Percentiles rank a stretch among this genome's conserved stretches.
Conservation (phyloP, 208 protist genomes). For the Vickermania ingenoplastis region DNA sequence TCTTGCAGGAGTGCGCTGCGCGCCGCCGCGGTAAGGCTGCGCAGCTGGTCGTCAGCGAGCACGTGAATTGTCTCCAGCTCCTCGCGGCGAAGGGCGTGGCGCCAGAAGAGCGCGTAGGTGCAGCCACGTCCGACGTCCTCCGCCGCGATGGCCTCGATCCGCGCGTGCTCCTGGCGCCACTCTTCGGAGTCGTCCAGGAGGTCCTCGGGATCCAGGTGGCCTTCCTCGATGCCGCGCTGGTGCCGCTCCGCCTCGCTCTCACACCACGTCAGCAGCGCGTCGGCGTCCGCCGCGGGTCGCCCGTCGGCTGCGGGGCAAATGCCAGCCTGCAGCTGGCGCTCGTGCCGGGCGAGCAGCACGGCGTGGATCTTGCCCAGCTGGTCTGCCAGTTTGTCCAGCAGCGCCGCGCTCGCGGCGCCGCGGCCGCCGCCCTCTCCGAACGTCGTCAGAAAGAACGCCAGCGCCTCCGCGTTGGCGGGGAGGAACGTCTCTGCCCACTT, state of each 20-base stretch:
- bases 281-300: slow-evolving; percentile 9
- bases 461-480: slow-evolving; percentile 31
- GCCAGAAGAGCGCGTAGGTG: slow-evolving; percentile 63
- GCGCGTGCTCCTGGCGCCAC: slow-evolving; percentile 60
- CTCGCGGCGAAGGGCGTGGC: slow-evolving; percentile 62
- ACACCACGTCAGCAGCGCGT: slow-evolving; percentile 34
- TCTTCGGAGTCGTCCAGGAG: slow-evolving; percentile 43
- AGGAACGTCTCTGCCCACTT: slow-evolving; percentile 75
- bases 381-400: not conserved
- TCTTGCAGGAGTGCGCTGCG: slow-evolving; percentile 41
- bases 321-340: slow-evolving; percentile 29
- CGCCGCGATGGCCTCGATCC: slow-evolving; percentile 33
- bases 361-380: slow-evolving; percentile 13
- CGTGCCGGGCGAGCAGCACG: slow-evolving; percentile 21
- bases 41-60: slow-evolving; percentile 36
- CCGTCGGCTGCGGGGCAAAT: slow-evolving; percentile 16
- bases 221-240: slow-evolving; percentile 41
- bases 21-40: slow-evolving; percentile 40
- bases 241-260: slow-evolving; percentile 37
- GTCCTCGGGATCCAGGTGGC: slow-evolving; percentile 70
- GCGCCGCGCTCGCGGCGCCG: slow-evolving; percentile 6
- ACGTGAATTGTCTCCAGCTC: slow-evolving; percentile 74
- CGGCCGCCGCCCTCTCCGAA: slow-evolving; percentile 22
- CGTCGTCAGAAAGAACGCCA: slow-evolving; percentile 49
- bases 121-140: slow-evolving; percentile 34